Percentiles rank a stretch among this genome's conserved stretches.
Conservation (phyloP, 2,329 filamentous ascomycete species). For the Cladosporium sp. region DNA sequence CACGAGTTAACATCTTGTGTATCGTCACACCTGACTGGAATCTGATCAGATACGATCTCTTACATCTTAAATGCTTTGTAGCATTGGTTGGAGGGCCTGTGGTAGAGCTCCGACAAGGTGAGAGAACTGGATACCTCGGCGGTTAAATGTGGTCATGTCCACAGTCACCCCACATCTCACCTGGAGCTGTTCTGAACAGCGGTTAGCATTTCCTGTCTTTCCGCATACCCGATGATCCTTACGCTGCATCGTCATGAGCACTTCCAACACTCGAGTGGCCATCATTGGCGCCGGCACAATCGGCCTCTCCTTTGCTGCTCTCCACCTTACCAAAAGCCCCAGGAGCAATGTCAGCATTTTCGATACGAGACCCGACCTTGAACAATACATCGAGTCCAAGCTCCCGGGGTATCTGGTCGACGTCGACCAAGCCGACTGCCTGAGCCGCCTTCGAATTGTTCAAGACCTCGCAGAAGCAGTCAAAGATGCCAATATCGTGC, state of each 20-base stretch:
- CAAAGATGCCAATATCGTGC: slow-evolving; percentile 44
- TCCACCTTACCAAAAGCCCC: slow-evolving; percentile 44
- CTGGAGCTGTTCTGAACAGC: too few species aligned
- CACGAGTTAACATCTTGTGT: too few species aligned
- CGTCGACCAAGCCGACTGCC: slow-evolving; percentile 23
- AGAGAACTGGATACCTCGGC: too few species aligned
- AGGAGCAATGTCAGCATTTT: slow-evolving; percentile 41
- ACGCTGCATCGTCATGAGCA: not conserved
- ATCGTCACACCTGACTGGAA: too few species aligned
- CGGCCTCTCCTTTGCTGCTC: slow-evolving; percentile 50
- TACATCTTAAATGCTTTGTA: too few species aligned
- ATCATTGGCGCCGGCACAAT: slow-evolving; percentile 46
- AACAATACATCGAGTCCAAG: slow-evolving; percentile 36
- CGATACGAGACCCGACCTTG: slow-evolving; percentile 45
- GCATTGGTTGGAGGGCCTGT: too few species aligned
- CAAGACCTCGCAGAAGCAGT: slow-evolving; percentile 39
- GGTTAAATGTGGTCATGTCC: too few species aligned
- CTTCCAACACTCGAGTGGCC: slow-evolving; percentile 23
- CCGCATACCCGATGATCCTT: too few species aligned
- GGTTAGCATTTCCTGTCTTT: too few species aligned
- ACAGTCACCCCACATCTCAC: too few species aligned
- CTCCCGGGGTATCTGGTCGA: slow-evolving; percentile 40
- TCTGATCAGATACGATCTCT: too few species aligned
- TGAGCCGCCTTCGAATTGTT: slow-evolving; percentile 32
- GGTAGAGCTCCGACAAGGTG: too few species aligned